A percentile compares a stretch with the other conserved stretches of the same genome.
Conservation (phyloP, 768 basidiomycete genomes). For the Calvatia gigantea region DNA sequence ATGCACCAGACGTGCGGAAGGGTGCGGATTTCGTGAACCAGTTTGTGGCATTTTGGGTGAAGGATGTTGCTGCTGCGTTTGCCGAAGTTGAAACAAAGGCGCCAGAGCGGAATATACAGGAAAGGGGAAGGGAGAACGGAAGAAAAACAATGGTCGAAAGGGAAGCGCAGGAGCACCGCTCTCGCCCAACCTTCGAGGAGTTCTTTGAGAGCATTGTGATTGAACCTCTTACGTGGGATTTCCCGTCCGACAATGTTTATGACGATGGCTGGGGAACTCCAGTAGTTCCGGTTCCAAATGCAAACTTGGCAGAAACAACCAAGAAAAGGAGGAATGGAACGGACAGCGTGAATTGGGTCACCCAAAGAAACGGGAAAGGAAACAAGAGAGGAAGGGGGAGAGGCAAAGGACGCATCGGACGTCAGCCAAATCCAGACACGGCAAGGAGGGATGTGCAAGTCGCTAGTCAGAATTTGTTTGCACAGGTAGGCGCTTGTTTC, state of each 20-base stretch:
- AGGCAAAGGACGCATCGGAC: not conserved
- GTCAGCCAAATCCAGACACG: not conserved
- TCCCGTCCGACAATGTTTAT: not conserved
- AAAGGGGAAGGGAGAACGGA: not conserved
- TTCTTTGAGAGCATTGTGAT: conserved; percentile 6
- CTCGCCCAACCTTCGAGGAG: not conserved
- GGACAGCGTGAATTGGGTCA: not conserved
- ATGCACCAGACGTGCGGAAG: not conserved
- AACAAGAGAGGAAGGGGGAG: not conserved
- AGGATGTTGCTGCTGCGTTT: conserved; percentile 2
- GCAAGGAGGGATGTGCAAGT: not conserved
- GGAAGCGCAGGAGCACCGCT: not conserved
- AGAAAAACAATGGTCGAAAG: not conserved
- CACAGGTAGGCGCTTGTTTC: conserved; percentile 1
- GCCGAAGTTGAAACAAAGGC: not conserved
- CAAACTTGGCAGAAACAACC: not conserved
- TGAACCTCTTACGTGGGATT: not conserved
- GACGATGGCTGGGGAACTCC: conserved; percentile 1
- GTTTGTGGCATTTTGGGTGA: conserved; percentile 6
- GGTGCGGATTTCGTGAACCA: not conserved
- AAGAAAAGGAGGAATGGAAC: not conserved
- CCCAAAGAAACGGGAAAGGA: not conserved
- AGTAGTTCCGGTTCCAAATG: not conserved
- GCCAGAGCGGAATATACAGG: not conserved
- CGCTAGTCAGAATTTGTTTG: not conserved